Evolutionary conservation across 306 rosid genomes (phyloP).

Genomic region (Leucaena leucocephala): DNA sequence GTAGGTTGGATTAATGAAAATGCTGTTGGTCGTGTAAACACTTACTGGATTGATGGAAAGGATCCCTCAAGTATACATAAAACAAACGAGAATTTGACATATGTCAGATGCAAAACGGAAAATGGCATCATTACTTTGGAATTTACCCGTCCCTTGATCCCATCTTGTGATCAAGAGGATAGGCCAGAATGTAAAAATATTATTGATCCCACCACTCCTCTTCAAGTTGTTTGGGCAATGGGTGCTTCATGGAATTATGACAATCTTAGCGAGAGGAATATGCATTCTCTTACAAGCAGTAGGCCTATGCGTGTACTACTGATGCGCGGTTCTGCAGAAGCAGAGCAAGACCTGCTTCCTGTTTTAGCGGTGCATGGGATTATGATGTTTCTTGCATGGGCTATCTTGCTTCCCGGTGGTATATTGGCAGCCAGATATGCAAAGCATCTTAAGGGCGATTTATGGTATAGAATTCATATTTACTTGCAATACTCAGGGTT

Average conservation of each 20-base stretch:
- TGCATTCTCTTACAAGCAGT: conserved; percentile 83
- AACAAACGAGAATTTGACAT: conserved; percentile 71
- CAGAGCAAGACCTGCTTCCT: conserved; percentile 88
- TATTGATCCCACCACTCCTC: conserved; percentile 81
- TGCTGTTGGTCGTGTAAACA: conserved; percentile 67
- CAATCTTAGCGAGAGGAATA: conserved; percentile 65
- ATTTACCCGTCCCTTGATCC: conserved; percentile 84
- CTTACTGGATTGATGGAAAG: conserved; percentile 87
- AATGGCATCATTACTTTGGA: conserved; percentile 81
- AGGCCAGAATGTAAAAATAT: conserved; percentile 76
- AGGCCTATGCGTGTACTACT: conserved; percentile 73
- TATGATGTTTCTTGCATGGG: conserved; percentile 98
- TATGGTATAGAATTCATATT: conserved; percentile 88
- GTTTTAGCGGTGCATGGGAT: conserved; percentile 93
- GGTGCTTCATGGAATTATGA: conserved; percentile 76
- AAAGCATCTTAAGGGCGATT: conserved; percentile 90
- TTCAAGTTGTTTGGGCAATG: conserved; percentile 95
- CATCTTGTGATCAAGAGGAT: conserved; percentile 52
- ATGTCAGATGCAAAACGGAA: conserved; percentile 82
- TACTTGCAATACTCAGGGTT: conserved; percentile 94
- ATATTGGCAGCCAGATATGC: conserved; percentile 81
- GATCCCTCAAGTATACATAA: conserved; percentile 69
- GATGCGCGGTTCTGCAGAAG: conserved; percentile 88
- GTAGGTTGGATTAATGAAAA: conserved; percentile 84
- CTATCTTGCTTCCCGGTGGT: conserved; percentile 90